Evolutionary conservation across 805 yeast genomes (phyloP).

Genomic region (Zygotorulaspora sp.): DNA sequence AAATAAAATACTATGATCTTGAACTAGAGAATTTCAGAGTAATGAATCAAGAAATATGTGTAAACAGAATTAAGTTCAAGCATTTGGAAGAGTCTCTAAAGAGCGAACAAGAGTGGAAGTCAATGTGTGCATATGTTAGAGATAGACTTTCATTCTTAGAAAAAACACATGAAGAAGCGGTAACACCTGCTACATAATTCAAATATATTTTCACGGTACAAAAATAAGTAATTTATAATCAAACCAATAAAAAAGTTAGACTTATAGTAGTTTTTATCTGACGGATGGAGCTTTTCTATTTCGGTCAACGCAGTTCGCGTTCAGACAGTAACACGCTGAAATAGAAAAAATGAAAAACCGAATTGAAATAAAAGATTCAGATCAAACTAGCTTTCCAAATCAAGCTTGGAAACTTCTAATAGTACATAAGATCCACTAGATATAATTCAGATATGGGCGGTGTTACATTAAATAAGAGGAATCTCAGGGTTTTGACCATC

Average conservation of each 20-base stretch:
- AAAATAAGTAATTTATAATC: background rate
- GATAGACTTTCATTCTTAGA: constrained; percentile 21
- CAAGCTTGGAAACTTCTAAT: no score
- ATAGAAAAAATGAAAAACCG: no score
- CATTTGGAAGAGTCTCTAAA: constrained; percentile 19
- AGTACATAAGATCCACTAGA: no score
- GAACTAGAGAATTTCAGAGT: constrained; percentile 28
- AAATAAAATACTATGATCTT: constrained; percentile 25
- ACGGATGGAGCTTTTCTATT: no score
- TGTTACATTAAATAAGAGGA: constrained; percentile 23
- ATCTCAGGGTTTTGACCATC: constrained; percentile 26
- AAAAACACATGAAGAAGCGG: constrained; percentile 23
- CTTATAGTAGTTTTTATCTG: no score
- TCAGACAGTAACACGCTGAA: no score
- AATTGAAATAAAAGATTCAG: background rate
- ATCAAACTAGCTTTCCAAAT: no score
- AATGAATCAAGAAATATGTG: constrained; percentile 24
- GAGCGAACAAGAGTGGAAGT: constrained; percentile 12
- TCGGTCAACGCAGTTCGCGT: no score
- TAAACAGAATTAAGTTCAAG: constrained; percentile 17
- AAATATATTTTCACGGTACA: no score
- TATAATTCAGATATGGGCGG: constrained; percentile 4
- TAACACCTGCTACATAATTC: no score
- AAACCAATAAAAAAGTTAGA: no score
- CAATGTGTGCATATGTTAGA: constrained; percentile 27